Conservation (phyloP, 305 asterid species). For the Fraxinus ornus region DNA sequence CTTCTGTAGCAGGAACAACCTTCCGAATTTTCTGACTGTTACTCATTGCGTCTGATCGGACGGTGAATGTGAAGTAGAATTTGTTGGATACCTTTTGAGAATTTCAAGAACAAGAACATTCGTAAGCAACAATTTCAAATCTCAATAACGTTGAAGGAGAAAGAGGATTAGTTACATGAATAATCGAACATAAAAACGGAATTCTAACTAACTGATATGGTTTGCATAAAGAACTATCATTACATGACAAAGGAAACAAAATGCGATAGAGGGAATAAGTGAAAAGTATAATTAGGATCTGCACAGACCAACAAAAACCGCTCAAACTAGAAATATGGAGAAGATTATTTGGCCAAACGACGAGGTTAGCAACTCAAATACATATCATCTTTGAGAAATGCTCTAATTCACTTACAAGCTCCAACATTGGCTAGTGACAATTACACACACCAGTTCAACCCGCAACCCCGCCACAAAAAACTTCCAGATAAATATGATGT, state of each 20-base stretch:
- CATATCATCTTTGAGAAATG: neutral
- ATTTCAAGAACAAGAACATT: slow-evolving; percentile 2
- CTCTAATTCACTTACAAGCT: neutral
- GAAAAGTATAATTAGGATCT: neutral
- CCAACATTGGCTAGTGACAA: neutral
- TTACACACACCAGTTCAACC: neutral
- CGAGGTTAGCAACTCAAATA: neutral
- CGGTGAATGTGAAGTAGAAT: slow-evolving; percentile 84
- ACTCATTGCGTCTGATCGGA: slow-evolving; percentile 50
- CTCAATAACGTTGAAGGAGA: neutral
- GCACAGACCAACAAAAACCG: neutral
- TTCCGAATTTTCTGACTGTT: slow-evolving; percentile 55
- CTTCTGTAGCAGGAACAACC: slow-evolving; percentile 82
- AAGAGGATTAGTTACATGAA: neutral
- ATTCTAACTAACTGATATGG: neutral
- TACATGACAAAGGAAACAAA: neutral
- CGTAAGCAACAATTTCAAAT: neutral
- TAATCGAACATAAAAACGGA: neutral
- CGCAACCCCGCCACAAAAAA: neutral
- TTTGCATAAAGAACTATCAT: neutral
- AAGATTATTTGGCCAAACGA: neutral
- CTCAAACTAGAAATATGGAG: neutral
- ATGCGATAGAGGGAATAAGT: neutral
- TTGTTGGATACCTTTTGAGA: slow-evolving; percentile 70
- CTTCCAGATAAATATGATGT: neutral